Evolutionary conservation across 1,139 yeast species (phyloP), one percentile per base, ranked within the genome.

Genomic region (Candida sojae): DNA sequence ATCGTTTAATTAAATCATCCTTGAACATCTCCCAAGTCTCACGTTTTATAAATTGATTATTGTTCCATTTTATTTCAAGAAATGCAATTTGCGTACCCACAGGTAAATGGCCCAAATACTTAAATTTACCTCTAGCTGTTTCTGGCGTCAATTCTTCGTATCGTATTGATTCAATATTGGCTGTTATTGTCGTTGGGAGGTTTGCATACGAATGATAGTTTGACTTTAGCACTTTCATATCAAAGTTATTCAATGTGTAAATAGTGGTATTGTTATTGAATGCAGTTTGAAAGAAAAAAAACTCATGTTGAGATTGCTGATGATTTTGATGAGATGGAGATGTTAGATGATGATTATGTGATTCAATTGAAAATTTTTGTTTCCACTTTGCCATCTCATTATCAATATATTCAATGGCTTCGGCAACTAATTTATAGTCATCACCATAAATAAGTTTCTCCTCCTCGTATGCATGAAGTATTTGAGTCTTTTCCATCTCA

Each of bases 51-150:
- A 51, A 66, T 53, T 54, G 81, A 66, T 68, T 71, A 33, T 73
- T 67, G 32, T 60, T 54, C 98, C 99, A 93, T 60, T 89, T 84
- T 50, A 97, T 80, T 59, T 93, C 98, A 49, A 95, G 60, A 54
- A 90, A 85, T 11, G 93, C 96, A 42, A 93, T 67, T 40, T 88
- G 87, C 0, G 96, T 84, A 1, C 97, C 97, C 31, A 82, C 63
- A 0, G 99, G 98, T 34, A 91, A 67, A 65, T 92, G 96, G 0
- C 88, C 77, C 49, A 93, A 68, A 61, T 88, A 91, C 62, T 90
- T 92, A 63, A 79, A 79, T 56, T 83, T 82, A 48, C 82, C 79
- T 6, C 84, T 67, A 11, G 88, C 63, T 52, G 71, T 51, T 67
- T 83, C 68, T 58, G 80, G 48, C 70, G 83, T 47, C 43, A 83